phyloP scores from a whole-genome alignment of 768 basidiomycete species.

The Naganishia onofrii region DNA sequence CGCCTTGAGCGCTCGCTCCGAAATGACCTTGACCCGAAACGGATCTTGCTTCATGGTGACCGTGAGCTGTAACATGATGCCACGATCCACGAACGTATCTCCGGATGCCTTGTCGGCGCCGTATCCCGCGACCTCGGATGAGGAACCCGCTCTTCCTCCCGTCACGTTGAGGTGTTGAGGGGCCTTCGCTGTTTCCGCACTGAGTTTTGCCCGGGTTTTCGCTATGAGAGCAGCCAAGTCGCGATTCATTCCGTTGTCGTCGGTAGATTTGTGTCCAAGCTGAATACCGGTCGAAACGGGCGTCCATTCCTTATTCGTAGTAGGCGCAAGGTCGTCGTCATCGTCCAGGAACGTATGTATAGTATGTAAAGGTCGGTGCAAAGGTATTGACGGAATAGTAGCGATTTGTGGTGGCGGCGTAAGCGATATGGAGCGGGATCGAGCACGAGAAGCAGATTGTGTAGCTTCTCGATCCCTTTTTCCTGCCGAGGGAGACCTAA shows the following conservation, averaged over 20 bases:
- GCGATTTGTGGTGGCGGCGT: constrained; percentile 19
- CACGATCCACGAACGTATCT: constrained; percentile 7
- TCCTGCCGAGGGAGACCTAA: background rate
- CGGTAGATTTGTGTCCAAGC: background rate
- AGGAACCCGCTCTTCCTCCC: constrained; percentile 3
- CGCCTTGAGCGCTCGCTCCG: constrained; percentile 10
- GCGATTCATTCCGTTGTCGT: background rate
- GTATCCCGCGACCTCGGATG: background rate
- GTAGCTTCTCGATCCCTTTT: constrained; percentile 11
- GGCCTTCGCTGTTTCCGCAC: background rate
- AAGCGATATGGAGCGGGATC: constrained; percentile 8
- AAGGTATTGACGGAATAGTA: background rate
- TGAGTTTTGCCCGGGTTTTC: constrained; percentile 7
- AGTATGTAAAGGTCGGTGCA: background rate
- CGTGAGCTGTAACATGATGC: constrained; percentile 10
- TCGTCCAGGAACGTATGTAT: constrained; percentile 10
- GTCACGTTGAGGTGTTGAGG: background rate
- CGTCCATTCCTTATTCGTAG: background rate
- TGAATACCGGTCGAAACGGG: constrained; percentile 3
- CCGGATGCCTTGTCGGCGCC: background rate
- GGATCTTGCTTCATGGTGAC: constrained; percentile 21
- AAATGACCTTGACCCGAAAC: constrained; percentile 11
- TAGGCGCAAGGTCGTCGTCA: constrained; percentile 1
- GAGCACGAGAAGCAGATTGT: background rate
- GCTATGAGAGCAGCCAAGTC: constrained; percentile 13